Percentiles rank a stretch among this genome's conserved stretches.
These are phyloP conservation scores for Populus deltoides DNA, from an alignment of 345 rosid species.

Conservation along the genomic window DNA sequence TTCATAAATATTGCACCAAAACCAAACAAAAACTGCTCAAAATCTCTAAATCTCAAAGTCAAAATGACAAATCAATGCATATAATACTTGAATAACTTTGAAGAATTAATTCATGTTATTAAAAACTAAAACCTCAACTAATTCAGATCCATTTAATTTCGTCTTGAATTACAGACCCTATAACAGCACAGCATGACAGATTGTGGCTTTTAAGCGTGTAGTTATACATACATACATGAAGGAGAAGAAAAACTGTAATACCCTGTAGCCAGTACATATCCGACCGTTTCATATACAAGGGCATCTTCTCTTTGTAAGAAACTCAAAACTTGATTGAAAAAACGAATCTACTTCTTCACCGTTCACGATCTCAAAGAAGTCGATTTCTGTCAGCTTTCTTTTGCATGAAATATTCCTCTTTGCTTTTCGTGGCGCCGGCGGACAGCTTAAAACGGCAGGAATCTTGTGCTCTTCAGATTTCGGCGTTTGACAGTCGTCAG, in stretches of 20 bases:
- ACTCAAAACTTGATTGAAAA: conserved; percentile 15
- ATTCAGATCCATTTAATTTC: background rate
- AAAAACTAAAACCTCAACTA: background rate
- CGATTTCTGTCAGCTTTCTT: conserved; percentile 40
- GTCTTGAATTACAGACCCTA: background rate
- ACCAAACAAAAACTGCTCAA: background rate
- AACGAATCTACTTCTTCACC: conserved; percentile 33
- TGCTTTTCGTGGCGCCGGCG: conserved; percentile 43
- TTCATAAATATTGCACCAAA: background rate
- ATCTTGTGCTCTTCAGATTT: conserved; percentile 35
- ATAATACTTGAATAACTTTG: background rate
- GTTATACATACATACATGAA: background rate
- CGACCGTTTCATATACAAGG: conserved; percentile 17
- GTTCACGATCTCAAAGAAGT: conserved; percentile 37
- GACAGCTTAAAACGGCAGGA: conserved; percentile 28
- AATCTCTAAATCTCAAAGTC: background rate
- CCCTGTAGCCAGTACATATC: background rate
- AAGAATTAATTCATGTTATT: background rate
- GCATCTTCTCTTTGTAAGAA: conserved; percentile 18
- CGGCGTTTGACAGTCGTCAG: conserved; percentile 19
- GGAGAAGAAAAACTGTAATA: background rate
- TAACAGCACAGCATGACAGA: background rate
- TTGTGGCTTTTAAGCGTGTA: conserved; percentile 13
- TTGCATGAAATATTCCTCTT: conserved; percentile 21
- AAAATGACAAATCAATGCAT: background rate